A percentile compares a stretch with the other conserved stretches of the same genome.
phyloP scores from a whole-genome alignment of 2,329 filamentous ascomycete species.

The Pseudopithomyces maydicus region DNA sequence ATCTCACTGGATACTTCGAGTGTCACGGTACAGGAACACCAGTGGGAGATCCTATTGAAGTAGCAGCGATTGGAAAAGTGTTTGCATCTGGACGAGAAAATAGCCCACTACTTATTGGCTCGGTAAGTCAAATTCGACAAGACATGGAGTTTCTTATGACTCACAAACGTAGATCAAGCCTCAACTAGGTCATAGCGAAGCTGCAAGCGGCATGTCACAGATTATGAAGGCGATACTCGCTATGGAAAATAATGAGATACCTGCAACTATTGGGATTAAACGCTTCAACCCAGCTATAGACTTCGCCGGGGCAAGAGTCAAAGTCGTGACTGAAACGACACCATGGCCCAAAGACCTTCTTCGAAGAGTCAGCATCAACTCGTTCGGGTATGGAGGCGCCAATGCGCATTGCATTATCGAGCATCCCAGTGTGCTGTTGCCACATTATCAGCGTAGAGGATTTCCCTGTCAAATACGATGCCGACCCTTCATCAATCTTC shows the following conservation, averaged over 20 bases:
- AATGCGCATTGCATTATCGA: slow-evolving; percentile 9
- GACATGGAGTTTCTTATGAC: no score
- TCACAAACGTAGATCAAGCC: no score
- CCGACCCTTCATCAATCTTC: no score
- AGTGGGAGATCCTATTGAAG: slow-evolving; percentile 35
- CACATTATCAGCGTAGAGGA: no score
- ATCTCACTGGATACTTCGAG: not conserved
- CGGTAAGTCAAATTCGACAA: no score
- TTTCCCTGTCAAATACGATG: no score
- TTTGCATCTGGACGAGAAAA: not conserved
- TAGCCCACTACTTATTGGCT: slow-evolving; percentile 4
- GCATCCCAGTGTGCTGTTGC: no score
- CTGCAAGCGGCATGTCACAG: slow-evolving; percentile 23
- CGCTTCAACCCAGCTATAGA: slow-evolving; percentile 24
- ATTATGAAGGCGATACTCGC: slow-evolving; percentile 30
- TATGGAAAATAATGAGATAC: slow-evolving; percentile 39
- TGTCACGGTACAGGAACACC: slow-evolving; percentile 61
- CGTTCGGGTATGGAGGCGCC: not conserved
- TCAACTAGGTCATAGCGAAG: slow-evolving; percentile 29
- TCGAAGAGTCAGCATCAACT: not conserved
- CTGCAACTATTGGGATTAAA: slow-evolving; percentile 38
- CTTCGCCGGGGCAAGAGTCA: slow-evolving; percentile 9
- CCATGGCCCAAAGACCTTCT: slow-evolving; percentile 10
- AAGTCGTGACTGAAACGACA: slow-evolving; percentile 18
- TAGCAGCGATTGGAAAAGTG: not conserved